Evolutionary conservation across 345 rosid genomes (phyloP).

Genomic region (Populus nigra): DNA sequence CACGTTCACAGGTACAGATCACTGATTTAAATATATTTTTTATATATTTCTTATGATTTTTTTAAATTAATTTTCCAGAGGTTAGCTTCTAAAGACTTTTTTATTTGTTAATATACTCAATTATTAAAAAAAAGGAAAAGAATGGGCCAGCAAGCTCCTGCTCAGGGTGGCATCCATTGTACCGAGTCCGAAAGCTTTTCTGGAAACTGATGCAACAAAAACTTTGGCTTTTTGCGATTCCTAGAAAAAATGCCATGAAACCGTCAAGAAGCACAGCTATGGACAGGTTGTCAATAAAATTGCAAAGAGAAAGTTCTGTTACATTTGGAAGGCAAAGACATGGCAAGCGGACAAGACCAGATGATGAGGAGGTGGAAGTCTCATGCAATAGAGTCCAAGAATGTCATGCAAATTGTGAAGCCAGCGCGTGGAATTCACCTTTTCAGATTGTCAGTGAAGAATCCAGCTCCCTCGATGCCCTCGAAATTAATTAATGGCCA

Average conservation of each 20-base stretch:
- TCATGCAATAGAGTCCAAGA: constrained; percentile 22
- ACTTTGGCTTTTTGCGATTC: background rate
- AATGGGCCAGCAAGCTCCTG: no score
- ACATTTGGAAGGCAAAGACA: background rate
- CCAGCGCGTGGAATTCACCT: constrained; percentile 31
- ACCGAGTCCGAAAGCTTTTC: background rate
- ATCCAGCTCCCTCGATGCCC: background rate
- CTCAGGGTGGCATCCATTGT: background rate
- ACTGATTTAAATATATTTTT: no score
- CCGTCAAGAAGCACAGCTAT: background rate
- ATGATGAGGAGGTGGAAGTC: background rate
- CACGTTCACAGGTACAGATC: no score
- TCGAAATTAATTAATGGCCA: background rate
- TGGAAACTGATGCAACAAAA: background rate
- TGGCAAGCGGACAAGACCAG: background rate
- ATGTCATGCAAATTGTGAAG: constrained; percentile 17
- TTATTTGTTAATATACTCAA: no score
- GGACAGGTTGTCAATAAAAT: background rate
- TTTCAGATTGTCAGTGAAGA: background rate
- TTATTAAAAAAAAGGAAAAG: no score
- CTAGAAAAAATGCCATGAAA: background rate
- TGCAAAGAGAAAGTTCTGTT: background rate
- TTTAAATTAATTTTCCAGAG: no score
- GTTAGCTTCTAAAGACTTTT: no score
- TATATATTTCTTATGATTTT: no score